Conservation (phyloP, 768 basidiomycete species). For the Collybia nuda region DNA sequence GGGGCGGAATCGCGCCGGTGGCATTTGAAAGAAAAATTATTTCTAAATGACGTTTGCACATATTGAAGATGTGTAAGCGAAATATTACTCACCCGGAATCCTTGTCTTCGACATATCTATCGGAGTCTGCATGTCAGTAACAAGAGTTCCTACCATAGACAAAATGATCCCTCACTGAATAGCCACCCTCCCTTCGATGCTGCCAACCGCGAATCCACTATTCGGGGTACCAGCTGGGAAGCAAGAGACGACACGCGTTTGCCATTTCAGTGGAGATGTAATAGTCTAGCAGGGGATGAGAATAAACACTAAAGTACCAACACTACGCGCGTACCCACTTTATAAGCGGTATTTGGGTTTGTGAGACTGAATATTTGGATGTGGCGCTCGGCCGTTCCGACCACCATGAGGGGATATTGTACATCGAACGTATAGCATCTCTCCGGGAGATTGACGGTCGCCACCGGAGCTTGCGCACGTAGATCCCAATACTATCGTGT, state of each 20-base stretch:
- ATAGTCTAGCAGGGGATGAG: slow-evolving; percentile 54
- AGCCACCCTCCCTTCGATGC: slow-evolving; percentile 89
- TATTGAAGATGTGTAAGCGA: too few species aligned
- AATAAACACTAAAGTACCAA: background rate
- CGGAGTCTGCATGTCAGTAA: background rate
- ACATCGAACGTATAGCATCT: slow-evolving; percentile 88
- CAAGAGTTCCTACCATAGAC: background rate
- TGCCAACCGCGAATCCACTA: slow-evolving; percentile 82
- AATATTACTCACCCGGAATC: slow-evolving; percentile 53
- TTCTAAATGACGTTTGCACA: slow-evolving; percentile 29
- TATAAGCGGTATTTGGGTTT: slow-evolving; percentile 77
- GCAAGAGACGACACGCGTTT: slow-evolving; percentile 84
- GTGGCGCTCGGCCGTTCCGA: slow-evolving; percentile 91
- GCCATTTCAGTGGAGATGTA: slow-evolving; percentile 88
- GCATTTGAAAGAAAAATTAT: slow-evolving; percentile 90
- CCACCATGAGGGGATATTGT: slow-evolving; percentile 81
- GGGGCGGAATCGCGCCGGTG: slow-evolving; percentile 61
- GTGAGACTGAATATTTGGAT: slow-evolving; percentile 87
- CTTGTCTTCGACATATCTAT: slow-evolving; percentile 85
- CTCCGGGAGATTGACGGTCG: slow-evolving; percentile 82
- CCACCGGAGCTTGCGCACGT: slow-evolving; percentile 71
- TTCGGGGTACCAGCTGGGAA: slow-evolving; percentile 60
- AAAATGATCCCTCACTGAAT: slow-evolving; percentile 71
- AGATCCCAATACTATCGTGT: slow-evolving; percentile 86
- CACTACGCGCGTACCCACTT: slow-evolving; percentile 44